Conservation (phyloP, 106 monocot genomes). For the Apostasia ramifera region DNA sequence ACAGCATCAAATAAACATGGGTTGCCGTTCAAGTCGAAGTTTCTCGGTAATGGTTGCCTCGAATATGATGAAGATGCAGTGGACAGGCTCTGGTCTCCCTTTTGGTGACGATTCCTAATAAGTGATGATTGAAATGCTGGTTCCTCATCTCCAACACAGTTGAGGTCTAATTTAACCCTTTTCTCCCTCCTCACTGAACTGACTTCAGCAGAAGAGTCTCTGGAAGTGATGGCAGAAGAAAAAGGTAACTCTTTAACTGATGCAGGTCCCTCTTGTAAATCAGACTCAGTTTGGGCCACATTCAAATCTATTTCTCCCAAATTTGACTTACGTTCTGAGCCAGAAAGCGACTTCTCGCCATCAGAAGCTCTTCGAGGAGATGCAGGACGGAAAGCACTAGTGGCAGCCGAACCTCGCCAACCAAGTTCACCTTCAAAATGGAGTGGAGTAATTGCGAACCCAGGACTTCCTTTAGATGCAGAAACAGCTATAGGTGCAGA, state of each 20-base stretch:
- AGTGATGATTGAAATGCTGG: slow-evolving; percentile 10
- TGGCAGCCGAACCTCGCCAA: slow-evolving; percentile 76
- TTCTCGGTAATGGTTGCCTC: slow-evolving; percentile 27
- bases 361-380: slow-evolving; percentile 56
- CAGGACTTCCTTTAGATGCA: slow-evolving; percentile 59
- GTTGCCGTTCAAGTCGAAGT: slow-evolving; percentile 77
- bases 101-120: slow-evolving; percentile 25
- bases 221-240: slow-evolving; percentile 28
- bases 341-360: slow-evolving; percentile 28
- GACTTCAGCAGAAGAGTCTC: slow-evolving; percentile 55
- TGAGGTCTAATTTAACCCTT: slow-evolving; percentile 66
- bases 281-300: slow-evolving; percentile 35
- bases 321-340: slow-evolving; percentile 23
- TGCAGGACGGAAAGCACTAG: slow-evolving; percentile 9
- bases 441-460: slow-evolving; percentile 31
- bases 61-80: slow-evolving; percentile 48
- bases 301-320: slow-evolving; percentile 66
- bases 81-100: slow-evolving; percentile 27
- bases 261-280: slow-evolving; percentile 11
- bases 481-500: slow-evolving; percentile 52
- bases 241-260: slow-evolving; percentile 18
- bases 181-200: slow-evolving; percentile 46
- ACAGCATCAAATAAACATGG: slow-evolving; percentile 23
- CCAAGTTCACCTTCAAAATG: slow-evolving; percentile 62
- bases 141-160: slow-evolving; percentile 54